Evolutionary conservation across 495 filamentous ascomycete genomes (phyloP), one percentile per base, ranked within the genome.

Genomic region (Cryomyces minteri): DNA sequence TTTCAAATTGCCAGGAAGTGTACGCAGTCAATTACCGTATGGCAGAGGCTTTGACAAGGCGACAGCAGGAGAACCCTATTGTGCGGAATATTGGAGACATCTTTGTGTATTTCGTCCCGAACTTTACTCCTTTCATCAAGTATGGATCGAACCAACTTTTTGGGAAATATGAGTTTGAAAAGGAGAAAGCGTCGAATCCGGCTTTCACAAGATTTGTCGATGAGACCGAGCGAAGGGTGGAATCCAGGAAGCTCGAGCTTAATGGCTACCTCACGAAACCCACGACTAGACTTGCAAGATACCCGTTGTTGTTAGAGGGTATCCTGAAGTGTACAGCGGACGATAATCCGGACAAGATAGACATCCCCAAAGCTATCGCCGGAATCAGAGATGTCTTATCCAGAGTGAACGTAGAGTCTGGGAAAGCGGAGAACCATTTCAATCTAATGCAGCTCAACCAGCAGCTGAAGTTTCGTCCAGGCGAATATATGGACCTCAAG

Each of bases 201-300:
- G 73, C 67, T 31, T 99, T 99, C 58, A 67, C 80, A 31, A 81
- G 79, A 54, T 96, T 99, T 53, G 92, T 96, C 18, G 92, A 99
- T 50, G 88, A 99, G 54, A 92, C 88, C 1, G 92, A 99, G 57
- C 76, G 92, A 43, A 73, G 93, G 49, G 94, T 94, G 56, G 92
- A 99, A 59, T 94, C 87, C 2, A 74, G 92, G 38, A 99, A 99
- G 64, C 67, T 99, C 32, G 92, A 99, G 62, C 67, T 99, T 41
- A 99, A 99, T 62, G 92, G 92, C 48, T 99, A 99, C 57, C 67
- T 99, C 40, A 99, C 92, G 2, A 99, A 99, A 61, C 92, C 92
- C 0, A 99, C 92, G 5, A 99, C 92, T 31, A 73, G 92, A 68
- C 67, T 99, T 54, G 92, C 92, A 34, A 74, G 92, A 58, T 99